These are phyloP conservation scores for Nepenthes alata DNA, from an alignment of 179 eudicot genomes.

Conservation along the genomic window DNA sequence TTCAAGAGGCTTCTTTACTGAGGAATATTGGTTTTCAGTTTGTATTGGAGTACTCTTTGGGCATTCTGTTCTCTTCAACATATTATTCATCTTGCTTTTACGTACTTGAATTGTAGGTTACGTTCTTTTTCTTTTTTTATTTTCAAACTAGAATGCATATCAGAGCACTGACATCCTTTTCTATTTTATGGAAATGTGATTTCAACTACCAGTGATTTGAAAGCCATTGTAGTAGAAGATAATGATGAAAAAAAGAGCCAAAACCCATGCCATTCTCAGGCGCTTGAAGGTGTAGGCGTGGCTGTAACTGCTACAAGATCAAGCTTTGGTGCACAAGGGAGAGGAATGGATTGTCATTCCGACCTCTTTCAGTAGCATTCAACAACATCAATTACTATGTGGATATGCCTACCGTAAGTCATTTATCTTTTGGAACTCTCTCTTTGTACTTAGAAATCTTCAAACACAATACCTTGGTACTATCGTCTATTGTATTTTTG, in stretches of 20 bases:
- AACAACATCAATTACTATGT: conserved; percentile 71
- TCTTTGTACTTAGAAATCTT: neutral
- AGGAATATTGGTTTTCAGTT: conserved; percentile 50
- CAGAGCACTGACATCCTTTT: neutral
- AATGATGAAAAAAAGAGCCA: conserved; percentile 16
- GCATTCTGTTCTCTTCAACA: conserved; percentile 54
- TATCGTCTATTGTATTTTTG: too few relatives aligned
- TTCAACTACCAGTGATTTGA: conserved; percentile 48
- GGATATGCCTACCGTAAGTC: conserved; percentile 76
- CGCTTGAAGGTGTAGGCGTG: conserved; percentile 7
- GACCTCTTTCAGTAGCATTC: conserved; percentile 68
- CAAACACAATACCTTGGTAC: too few relatives aligned
- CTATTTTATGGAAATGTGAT: neutral
- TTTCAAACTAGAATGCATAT: neutral
- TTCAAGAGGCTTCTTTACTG: conserved; percentile 45
- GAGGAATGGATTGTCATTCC: conserved; percentile 83
- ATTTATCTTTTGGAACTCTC: neutral
- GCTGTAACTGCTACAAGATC: too few relatives aligned
- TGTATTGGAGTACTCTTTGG: conserved; percentile 52
- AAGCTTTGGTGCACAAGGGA: conserved; percentile 9
- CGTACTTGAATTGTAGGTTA: conserved; percentile 49
- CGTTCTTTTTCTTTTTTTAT: neutral
- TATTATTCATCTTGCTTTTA: conserved; percentile 37
- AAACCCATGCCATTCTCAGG: conserved; percentile 1
- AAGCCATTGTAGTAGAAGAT: conserved; percentile 23